These are phyloP conservation scores for Microbotryum intermedium DNA, from an alignment of 1,284 basidiomycete genomes.

Conservation along the genomic window DNA sequence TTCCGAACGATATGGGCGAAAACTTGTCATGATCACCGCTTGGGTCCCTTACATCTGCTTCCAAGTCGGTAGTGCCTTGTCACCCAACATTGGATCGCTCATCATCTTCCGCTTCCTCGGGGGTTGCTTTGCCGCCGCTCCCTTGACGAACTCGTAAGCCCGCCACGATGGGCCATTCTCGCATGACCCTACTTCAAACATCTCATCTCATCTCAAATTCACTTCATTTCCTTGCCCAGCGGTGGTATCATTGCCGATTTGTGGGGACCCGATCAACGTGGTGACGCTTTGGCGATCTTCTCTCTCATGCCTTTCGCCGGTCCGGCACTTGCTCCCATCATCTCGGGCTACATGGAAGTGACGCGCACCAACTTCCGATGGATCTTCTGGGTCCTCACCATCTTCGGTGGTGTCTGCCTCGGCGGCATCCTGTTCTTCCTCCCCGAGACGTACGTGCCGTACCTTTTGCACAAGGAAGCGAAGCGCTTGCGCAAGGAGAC, in stretches of 20 bases:
- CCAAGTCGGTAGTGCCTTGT: slow-evolving; percentile 57
- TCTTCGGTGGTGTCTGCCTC: slow-evolving; percentile 44
- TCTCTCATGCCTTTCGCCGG: slow-evolving; percentile 53
- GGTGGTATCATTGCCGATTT: slow-evolving; percentile 40
- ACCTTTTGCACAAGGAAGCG: slow-evolving; percentile 49
- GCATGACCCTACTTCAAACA: too few species aligned
- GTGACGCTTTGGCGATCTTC: slow-evolving; percentile 61
- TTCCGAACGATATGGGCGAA: slow-evolving; percentile 49
- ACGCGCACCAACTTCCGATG: slow-evolving; percentile 53
- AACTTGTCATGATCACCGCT: slow-evolving; percentile 57
- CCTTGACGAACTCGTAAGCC: slow-evolving; percentile 33
- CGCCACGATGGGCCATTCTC: not conserved
- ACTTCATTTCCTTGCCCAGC: not conserved
- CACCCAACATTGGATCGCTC: slow-evolving; percentile 53
- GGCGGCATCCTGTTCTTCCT: slow-evolving; percentile 56
- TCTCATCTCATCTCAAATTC: too few species aligned
- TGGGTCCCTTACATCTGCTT: slow-evolving; percentile 60
- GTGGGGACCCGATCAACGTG: slow-evolving; percentile 60
- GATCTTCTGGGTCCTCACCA: slow-evolving; percentile 64
- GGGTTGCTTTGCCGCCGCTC: slow-evolving; percentile 49
- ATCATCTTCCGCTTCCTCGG: slow-evolving; percentile 61
- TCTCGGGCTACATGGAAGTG: slow-evolving; percentile 50
- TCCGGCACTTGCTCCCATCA: slow-evolving; percentile 52
- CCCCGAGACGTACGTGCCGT: slow-evolving; percentile 42
- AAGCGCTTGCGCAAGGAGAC: slow-evolving; percentile 50